Evolutionary conservation across 1,284 basidiomycete species (phyloP), one percentile per base, ranked within the genome.

Genomic region (Microbotryomycetes sp.): DNA sequence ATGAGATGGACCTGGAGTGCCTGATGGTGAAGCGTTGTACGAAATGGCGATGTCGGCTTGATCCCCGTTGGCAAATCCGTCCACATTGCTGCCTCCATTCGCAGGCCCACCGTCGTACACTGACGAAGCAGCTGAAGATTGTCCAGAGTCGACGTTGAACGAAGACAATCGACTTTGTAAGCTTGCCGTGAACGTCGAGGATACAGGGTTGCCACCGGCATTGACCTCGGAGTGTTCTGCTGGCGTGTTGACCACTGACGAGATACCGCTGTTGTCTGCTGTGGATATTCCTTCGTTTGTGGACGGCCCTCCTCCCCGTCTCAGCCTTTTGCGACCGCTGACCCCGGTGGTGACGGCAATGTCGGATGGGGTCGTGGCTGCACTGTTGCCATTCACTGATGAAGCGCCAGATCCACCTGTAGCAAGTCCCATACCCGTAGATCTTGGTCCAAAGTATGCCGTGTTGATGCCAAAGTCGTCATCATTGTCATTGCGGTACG

Each of bases 61-160:
- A 16, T 48, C n/a, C 19, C 12, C 45, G 36, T 15, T 53, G 36
- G 12, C 36, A 42, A 12, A 12, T 15, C 50, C 31, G n/a, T 58
- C 49, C 32, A 14, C 46, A 23, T 30, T 25, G 48, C 12, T 25
- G 4, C 49, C 30, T 15, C 15, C 32, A 26, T 46, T 26, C 32
- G 31, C 19, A 14, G 26, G 48, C 26, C 23, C 42, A 22, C 64
- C 64, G 42, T 60, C 63, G 45, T 60, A 59, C 2, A 52, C 42
- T 1, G 63, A 65, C 2, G 61, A 59, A 0, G 63, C 59, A 19
- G 58, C 48, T 7, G 63, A 65, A 16, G 59, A 52, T 2, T 59
- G 49, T 1, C 50, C 58, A 22, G 65, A 67, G 45, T 67, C 56
- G 52, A 68, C 66, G 23, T 68, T 64, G 19, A 68, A 61, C 30